A percentile compares a stretch with the other conserved stretches of the same genome.
Conservation (phyloP, 164 flowering plant species). For the Sextonia rubra region DNA sequence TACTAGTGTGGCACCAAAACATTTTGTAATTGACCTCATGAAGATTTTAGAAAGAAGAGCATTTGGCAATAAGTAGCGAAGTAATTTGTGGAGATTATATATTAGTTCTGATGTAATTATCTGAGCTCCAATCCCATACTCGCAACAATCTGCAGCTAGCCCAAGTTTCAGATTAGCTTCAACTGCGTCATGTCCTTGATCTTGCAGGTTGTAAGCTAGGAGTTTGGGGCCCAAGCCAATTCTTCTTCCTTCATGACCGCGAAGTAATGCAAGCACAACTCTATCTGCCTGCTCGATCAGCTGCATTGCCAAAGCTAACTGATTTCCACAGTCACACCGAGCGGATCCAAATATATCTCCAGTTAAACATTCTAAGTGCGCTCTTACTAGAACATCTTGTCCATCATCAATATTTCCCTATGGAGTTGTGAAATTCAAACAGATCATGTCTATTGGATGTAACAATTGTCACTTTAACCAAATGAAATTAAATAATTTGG, state of each 20-base stretch:
- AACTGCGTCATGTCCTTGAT: conserved; percentile 94
- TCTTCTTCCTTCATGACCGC: conserved; percentile 95
- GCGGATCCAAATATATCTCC: conserved; percentile 91
- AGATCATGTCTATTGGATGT: neutral
- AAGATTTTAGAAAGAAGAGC: no score
- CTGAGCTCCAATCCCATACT: conserved; percentile 95
- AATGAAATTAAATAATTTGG: no score
- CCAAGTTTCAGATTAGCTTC: conserved; percentile 91
- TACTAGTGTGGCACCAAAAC: no score
- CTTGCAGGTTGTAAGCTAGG: conserved; percentile 84
- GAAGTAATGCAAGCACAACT: conserved; percentile 73
- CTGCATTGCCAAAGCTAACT: conserved; percentile 81
- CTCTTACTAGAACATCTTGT: conserved; percentile 78
- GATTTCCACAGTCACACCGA: conserved; percentile 87
- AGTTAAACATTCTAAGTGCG: conserved; percentile 86
- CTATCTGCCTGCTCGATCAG: conserved; percentile 68
- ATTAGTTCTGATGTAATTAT: conserved; percentile 21
- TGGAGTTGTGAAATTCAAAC: neutral
- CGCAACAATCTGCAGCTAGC: conserved; percentile 78
- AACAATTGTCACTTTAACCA: neutral
- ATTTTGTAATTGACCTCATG: no score
- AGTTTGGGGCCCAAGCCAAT: conserved; percentile 92
- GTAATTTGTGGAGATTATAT: no score
- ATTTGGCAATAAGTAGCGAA: no score
- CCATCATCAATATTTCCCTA: conserved; percentile 83